phyloP scores from a whole-genome alignment of 176 grass and related monocot genomes.

The Bothriochloa decipiens region DNA sequence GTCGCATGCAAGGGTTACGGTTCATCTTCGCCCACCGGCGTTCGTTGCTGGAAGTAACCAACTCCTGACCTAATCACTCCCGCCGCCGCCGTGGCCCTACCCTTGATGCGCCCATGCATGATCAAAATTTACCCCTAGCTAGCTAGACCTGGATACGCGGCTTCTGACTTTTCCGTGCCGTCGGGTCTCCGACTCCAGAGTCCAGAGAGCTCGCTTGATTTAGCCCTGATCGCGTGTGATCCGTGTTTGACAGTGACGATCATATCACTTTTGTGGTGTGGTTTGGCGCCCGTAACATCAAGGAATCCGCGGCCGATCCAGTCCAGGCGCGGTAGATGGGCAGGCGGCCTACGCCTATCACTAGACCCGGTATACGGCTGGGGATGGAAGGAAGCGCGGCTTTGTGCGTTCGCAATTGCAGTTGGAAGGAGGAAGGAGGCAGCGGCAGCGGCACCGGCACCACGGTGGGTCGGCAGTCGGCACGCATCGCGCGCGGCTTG shows the following conservation, averaged over 20 bases:
- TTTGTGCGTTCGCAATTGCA: no score
- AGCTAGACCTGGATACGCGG: neutral
- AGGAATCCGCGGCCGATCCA: neutral
- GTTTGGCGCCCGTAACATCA: neutral
- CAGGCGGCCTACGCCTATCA: neutral
- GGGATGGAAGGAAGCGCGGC: no score
- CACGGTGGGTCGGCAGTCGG: no score
- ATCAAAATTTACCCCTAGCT: neutral
- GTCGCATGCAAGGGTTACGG: no score
- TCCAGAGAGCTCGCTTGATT: neutral
- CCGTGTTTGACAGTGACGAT: neutral
- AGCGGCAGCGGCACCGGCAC: no score
- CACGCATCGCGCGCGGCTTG: no score
- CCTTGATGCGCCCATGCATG: no score
- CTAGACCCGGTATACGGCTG: neutral
- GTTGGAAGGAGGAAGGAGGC: no score
- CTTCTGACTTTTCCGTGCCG: neutral
- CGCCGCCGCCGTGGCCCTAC: neutral
- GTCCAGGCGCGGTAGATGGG: neutral
- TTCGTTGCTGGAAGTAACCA: no score
- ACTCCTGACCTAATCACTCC: no score
- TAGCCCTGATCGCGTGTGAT: neutral
- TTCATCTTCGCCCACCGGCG: no score
- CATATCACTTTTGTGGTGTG: neutral
- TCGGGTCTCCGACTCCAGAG: neutral